Evolutionary conservation across 202 grass and related monocot genomes (phyloP).

Genomic region (Miscanthus sacchariflorus): DNA sequence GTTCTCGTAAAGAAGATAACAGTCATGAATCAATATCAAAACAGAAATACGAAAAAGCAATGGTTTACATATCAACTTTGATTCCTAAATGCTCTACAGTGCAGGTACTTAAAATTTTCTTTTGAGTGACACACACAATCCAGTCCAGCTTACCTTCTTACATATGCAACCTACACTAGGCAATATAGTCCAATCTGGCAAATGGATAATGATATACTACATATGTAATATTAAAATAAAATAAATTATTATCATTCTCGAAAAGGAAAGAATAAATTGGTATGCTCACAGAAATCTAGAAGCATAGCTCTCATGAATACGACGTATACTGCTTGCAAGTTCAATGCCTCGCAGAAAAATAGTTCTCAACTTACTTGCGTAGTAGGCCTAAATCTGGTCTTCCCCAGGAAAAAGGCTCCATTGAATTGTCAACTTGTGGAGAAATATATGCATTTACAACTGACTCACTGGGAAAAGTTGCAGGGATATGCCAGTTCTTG

Average conservation of each 20-base stretch:
- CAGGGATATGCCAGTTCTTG: slow-evolving; percentile 97
- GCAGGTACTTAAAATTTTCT: neutral
- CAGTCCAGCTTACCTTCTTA: slow-evolving; percentile 17
- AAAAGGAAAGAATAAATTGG: neutral
- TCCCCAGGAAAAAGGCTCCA: slow-evolving; percentile 86
- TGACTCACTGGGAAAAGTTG: slow-evolving; percentile 85
- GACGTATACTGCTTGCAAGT: neutral
- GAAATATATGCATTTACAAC: slow-evolving; percentile 80
- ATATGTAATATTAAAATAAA: neutral
- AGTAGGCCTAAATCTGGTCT: slow-evolving; percentile 89
- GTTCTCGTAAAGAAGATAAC: slow-evolving; percentile 17
- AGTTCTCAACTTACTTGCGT: slow-evolving; percentile 73
- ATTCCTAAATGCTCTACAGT: slow-evolving; percentile 1
- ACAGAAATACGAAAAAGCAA: slow-evolving; percentile 15
- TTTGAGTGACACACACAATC: neutral
- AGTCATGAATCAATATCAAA: neutral
- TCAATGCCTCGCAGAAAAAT: neutral
- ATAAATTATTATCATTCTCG: neutral
- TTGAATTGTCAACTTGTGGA: slow-evolving; percentile 92
- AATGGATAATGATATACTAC: neutral
- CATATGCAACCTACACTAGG: neutral
- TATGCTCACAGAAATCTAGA: slow-evolving; percentile 10
- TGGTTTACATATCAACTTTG: neutral
- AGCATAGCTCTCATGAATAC: slow-evolving; percentile 14
- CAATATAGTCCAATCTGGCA: neutral